Evolutionary conservation across 768 basidiomycete genomes (phyloP).

Genomic region (Cytidiella melzeri): DNA sequence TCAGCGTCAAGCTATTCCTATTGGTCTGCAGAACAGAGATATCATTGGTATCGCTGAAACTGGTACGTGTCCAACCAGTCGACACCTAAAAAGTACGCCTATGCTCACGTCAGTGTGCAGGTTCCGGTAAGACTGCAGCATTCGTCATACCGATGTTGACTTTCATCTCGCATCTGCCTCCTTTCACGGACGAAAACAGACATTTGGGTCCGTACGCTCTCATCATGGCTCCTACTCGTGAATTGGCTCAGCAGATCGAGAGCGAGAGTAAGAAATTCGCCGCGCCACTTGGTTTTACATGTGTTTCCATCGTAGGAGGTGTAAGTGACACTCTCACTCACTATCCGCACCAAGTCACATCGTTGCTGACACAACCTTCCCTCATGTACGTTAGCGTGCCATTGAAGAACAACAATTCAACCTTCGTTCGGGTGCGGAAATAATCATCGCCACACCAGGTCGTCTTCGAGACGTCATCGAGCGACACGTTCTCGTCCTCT

Average conservation of each 20-base stretch:
- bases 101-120: conserved; percentile 31
- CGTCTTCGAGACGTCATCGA: conserved; percentile 98
- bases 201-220: conserved; percentile 92
- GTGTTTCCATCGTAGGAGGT: conserved; percentile 98
- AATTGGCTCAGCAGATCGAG: conserved; percentile 97
- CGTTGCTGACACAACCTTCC: conserved; percentile 14
- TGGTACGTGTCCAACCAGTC: conserved; percentile 40
- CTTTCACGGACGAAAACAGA: conserved; percentile 86
- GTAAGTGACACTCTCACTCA: conserved; percentile 38
- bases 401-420: conserved; percentile 99
- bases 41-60: conserved; percentile 99
- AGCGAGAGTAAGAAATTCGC: conserved; percentile 90
- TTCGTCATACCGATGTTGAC: conserved; percentile 98
- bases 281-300: conserved; percentile 80
- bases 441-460: conserved; percentile 97
- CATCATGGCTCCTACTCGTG: conserved; percentile 95
- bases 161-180: conserved; percentile 84
- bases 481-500: conserved; percentile 89
- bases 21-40: conserved; percentile 93
- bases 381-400: conserved; percentile 47
- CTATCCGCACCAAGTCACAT: background rate
- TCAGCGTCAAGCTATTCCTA: conserved; percentile 98
- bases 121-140: conserved; percentile 95
- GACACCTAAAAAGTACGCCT: conserved; percentile 2
- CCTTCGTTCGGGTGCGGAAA: conserved; percentile 96